Evolutionary conservation across 257 asterid species (phyloP), one percentile per base, ranked within the genome.

Genomic region (Salvia splendens): DNA sequence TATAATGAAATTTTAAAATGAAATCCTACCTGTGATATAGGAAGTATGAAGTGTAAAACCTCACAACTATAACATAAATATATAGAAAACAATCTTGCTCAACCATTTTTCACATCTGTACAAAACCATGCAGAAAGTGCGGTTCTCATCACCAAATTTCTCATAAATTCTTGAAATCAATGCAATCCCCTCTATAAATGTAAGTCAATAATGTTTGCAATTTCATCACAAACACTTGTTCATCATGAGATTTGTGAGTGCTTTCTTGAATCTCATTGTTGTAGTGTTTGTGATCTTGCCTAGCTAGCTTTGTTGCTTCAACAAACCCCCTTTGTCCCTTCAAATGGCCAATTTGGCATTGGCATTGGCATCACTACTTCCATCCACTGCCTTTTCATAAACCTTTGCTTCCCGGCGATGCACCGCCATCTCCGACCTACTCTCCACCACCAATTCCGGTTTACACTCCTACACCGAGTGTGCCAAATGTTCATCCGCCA

Each of bases 101-200:
- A 68, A 57, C 67, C 45, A 46, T 54, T 20, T 74, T 55, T 68
- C 15, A 33, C 24, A 66, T 42, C 54, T 61, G 43, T 67, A 48
- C 69, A 69, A 35, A 4, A 8, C 43, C 61, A 67, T 69, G 65
- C 73, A 60, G 24, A 68, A 55, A 45, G 9, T 16, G 54, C 65
- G 57, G 58, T 24, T 58, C 24, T 24, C 1, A 53, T 24, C 48
- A 24, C 67, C 68, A 73, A 30, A 53, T 48, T 48, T 61, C 30
- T 15, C 63, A 41, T 40, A n/a, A 45, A 15, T 58, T 12, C 64
- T 24, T 24, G 33, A 45, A 48, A 59, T 60, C 9, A 32, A 15
- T 24, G 30, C 30, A 24, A 24, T 24, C n/a, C 40, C 50, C 52
- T 40, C 54, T 73, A 73, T 73, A 73, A 73, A 16, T 66, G 38